Conservation (phyloP, 441 rosid species). For the Codiaeum variegatum region DNA sequence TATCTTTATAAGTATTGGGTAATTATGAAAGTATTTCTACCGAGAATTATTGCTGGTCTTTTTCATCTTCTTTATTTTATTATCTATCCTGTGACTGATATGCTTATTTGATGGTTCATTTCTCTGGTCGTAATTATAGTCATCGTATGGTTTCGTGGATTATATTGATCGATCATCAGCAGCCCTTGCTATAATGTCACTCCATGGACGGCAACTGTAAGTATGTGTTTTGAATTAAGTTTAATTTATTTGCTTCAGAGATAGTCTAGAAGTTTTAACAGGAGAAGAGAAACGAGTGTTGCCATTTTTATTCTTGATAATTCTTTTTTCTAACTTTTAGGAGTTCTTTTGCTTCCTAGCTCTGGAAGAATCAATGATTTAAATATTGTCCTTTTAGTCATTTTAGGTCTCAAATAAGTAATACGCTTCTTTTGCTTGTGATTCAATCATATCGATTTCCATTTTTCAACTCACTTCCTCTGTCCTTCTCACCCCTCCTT, state of each 20-base stretch:
- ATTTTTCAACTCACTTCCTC: not conserved
- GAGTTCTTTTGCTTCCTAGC: not conserved
- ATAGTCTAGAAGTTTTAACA: constrained; percentile 3
- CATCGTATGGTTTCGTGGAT: constrained; percentile 88
- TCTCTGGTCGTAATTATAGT: constrained; percentile 37
- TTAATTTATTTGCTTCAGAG: not conserved
- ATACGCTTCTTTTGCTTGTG: not conserved
- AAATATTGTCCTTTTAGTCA: constrained; percentile 1
- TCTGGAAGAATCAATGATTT: not conserved
- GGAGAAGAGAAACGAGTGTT: not conserved
- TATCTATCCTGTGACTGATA: not conserved
- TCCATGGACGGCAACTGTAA: constrained; percentile 88
- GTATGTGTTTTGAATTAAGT: constrained; percentile 21
- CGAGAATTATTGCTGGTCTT: not conserved
- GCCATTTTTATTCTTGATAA: too few relatives aligned
- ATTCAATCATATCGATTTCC: not conserved
- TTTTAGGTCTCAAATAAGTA: not conserved
- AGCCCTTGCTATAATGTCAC: constrained; percentile 71
- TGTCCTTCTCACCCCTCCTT: not conserved
- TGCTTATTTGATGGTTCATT: not conserved
- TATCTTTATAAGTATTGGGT: not conserved
- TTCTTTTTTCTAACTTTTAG: not conserved
- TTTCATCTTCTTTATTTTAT: not conserved
- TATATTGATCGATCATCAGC: constrained; percentile 86
- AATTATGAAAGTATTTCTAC: not conserved